These are phyloP conservation scores for Solanum pennellii DNA, from an alignment of 257 asterid genomes.

Conservation along the genomic window DNA sequence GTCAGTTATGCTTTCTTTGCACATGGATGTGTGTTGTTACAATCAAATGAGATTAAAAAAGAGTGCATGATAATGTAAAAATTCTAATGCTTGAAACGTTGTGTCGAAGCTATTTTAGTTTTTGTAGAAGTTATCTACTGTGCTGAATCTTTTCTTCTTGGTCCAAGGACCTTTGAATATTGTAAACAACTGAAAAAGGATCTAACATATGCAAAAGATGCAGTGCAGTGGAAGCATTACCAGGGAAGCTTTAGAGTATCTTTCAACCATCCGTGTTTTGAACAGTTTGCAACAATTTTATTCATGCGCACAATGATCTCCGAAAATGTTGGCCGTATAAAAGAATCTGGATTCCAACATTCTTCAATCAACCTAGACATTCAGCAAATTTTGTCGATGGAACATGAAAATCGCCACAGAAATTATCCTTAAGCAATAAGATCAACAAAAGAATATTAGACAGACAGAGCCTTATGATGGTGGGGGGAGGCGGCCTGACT, in stretches of 20 bases:
- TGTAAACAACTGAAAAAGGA: neutral
- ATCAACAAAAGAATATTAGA: neutral
- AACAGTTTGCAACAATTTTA: conserved; percentile 50
- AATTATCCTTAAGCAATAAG: neutral
- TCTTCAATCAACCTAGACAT: conserved; percentile 71
- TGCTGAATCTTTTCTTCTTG: neutral
- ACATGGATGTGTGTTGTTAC: neutral
- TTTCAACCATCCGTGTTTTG: conserved; percentile 97
- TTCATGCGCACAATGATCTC: conserved; percentile 67
- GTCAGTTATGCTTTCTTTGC: neutral
- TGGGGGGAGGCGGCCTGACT: neutral
- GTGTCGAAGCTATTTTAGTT: neutral
- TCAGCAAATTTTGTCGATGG: neutral
- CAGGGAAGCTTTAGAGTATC: conserved; percentile 95
- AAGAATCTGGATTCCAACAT: conserved; percentile 70
- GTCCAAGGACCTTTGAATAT: neutral
- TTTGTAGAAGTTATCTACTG: neutral
- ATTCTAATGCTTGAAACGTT: neutral
- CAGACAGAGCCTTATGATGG: neutral
- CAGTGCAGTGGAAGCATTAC: conserved; percentile 19
- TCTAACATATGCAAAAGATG: neutral
- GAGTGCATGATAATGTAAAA: neutral
- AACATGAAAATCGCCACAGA: neutral
- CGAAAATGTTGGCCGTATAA: conserved; percentile 53
- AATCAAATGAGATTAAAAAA: neutral